Evolutionary conservation across 176 grass and related monocot genomes (phyloP).

Genomic region (Melocanna baccifera): DNA sequence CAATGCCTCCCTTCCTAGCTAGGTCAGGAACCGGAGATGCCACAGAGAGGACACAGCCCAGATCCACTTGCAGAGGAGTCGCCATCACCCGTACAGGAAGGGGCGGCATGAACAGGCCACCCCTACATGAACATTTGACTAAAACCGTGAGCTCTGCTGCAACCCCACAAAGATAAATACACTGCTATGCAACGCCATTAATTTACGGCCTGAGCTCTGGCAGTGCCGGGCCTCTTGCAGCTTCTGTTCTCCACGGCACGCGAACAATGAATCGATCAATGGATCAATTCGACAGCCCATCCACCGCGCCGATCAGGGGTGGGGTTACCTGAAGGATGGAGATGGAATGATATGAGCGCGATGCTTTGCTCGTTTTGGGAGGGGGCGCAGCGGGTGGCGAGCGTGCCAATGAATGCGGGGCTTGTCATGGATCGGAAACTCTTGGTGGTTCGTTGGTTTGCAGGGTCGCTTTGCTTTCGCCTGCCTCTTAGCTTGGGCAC

Average conservation of each 20-base stretch:
- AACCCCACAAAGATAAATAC: too few species aligned
- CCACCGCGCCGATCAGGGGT: too few species aligned
- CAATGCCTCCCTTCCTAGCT: background rate
- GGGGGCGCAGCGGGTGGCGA: background rate
- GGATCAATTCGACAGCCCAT: too few species aligned
- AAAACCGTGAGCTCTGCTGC: too few species aligned
- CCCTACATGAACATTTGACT: too few species aligned
- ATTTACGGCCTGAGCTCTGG: background rate
- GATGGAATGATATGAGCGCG: background rate
- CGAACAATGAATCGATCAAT: background rate
- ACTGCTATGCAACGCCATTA: background rate
- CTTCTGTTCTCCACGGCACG: slow-evolving; percentile 1
- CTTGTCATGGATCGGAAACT: background rate
- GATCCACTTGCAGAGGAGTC: too few species aligned
- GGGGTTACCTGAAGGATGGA: too few species aligned
- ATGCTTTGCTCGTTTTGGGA: background rate
- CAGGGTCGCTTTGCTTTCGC: background rate
- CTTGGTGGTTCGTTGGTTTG: background rate
- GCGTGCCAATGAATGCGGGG: background rate
- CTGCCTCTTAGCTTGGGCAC: background rate
- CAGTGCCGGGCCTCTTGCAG: background rate
- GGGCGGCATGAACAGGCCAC: too few species aligned
- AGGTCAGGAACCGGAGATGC: background rate
- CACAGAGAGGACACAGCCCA: background rate
- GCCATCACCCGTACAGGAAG: too few species aligned